Evolutionary conservation across 2,329 filamentous ascomycete genomes (phyloP).

Genomic region (Blumeria graminis): DNA sequence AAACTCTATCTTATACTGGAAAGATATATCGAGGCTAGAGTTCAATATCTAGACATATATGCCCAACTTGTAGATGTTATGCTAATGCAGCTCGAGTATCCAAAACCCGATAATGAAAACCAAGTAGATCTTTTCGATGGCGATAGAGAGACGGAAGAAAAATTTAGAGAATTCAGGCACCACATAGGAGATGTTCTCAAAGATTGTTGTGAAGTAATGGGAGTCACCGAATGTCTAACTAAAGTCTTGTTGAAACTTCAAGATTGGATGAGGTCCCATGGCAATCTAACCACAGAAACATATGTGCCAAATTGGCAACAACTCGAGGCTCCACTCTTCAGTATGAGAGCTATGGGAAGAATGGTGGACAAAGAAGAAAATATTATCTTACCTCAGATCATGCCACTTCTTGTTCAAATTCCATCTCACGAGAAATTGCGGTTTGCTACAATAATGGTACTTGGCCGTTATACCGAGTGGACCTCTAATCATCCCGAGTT

Average conservation of each 20-base stretch:
- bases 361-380: conserved; percentile 84
- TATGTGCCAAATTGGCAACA: conserved; percentile 89
- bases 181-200: conserved; percentile 96
- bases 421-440: conserved; percentile 93
- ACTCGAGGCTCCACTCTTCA: conserved; percentile 82
- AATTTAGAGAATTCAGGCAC: conserved; percentile 89
- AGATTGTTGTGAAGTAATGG: conserved; percentile 89
- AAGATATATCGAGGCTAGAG: conserved; percentile 59
- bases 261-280: conserved; percentile 67
- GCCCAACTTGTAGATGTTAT: conserved; percentile 81
- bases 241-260: conserved; percentile 78
- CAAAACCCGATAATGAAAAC: conserved; percentile 35
- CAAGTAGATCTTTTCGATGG: conserved; percentile 80
- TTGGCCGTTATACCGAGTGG: conserved; percentile 95
- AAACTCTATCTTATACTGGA: conserved; percentile 91
- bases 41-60: conserved; percentile 59
- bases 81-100: conserved; percentile 74
- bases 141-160: conserved; percentile 85
- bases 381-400: conserved; percentile 70
- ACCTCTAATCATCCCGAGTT: conserved; percentile 84
- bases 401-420: conserved; percentile 82
- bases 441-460: conserved; percentile 93
- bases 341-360: conserved; percentile 82
- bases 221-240: conserved; percentile 67
- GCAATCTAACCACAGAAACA: conserved; percentile 43